Base-by-base conservation (phyloP, 2,329 filamentous ascomycete species). In the Fusarium chaquense region DNA sequence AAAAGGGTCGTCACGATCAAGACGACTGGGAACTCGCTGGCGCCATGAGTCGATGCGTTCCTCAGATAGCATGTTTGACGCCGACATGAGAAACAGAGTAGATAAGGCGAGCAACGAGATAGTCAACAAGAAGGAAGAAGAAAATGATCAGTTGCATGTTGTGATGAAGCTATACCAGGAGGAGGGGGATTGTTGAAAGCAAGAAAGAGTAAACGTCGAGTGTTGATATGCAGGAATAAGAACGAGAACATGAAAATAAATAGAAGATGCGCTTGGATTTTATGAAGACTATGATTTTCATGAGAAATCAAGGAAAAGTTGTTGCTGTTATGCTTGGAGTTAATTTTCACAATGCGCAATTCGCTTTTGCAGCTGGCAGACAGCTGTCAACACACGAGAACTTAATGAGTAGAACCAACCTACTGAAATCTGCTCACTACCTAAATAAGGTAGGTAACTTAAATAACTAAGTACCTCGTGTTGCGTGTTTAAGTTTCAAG, bases 1-100 rank as follows among this genome's bases (percentile, higher is more conserved):
- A 45, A 81, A 81, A 0, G 80, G 80, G 56, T 80, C 77, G 6
- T 77, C 73, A 24, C 79, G 73, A 18, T 81, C 78, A 10, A 78
- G 62, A 18, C 76, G 76, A 40, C 76, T 78, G 15, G 80, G 79
- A 24, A 81, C 76, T 15, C 75, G 76, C 30, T 72, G 70, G 6
- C 79, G 75, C 80, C 79, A 81, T 2, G 73, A 72, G 40, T 79
- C 73, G 54, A 81, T 76, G 38, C 61, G 68, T 35, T 74, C 61
- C 11, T 65, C 41, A 2, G 44, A 56, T 32, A 57, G 47, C 61
- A 73, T 61, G 6, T 33, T 56, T 26, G 45, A 20, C 12, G 52
- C 32, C 36, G 59, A 51, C 52, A 67, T 30, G 38, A 13, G 30
- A 46, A 35, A 6, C 5, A 13, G 45, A 40, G 49, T 49, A 50